Percentiles rank a stretch among this genome's conserved stretches.
Evolutionary conservation across 2,329 filamentous ascomycete species (phyloP).

Genomic region (Talaromyces sp.): DNA sequence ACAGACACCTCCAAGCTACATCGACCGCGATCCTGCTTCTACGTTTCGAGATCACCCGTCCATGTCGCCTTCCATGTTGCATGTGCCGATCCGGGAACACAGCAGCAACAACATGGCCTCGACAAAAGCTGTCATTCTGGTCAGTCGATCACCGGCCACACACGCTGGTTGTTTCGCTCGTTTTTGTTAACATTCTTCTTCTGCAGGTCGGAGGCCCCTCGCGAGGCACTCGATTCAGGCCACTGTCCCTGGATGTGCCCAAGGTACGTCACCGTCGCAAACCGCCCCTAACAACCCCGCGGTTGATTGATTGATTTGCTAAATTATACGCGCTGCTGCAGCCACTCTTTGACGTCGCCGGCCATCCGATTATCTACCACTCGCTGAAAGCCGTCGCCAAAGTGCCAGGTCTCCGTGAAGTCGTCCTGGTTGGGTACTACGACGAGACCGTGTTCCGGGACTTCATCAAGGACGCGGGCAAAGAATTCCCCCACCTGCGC

Average conservation of each 20-base stretch:
- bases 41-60: neutral
- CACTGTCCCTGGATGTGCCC: slow-evolving; percentile 89
- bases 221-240: slow-evolving; percentile 90
- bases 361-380: slow-evolving; percentile 97
- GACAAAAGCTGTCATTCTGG: slow-evolving; percentile 93
- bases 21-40: neutral
- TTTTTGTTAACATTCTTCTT: slow-evolving; percentile 2
- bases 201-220: slow-evolving; percentile 86
- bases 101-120: slow-evolving; percentile 44
- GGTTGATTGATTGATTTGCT: slow-evolving; percentile 8
- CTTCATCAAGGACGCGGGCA: slow-evolving; percentile 88
- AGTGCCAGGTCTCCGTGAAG: slow-evolving; percentile 88
- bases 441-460: slow-evolving; percentile 95
- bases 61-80: slow-evolving; percentile 31
- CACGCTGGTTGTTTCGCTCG: neutral
- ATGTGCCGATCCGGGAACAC: slow-evolving; percentile 42
- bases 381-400: slow-evolving; percentile 88
- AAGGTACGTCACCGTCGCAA: slow-evolving; percentile 60
- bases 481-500: slow-evolving; percentile 79
- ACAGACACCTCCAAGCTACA: neutral
- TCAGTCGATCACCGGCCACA: slow-evolving; percentile 39
- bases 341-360: slow-evolving; percentile 97
- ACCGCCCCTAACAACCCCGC: slow-evolving; percentile 14
- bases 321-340: slow-evolving; percentile 32
- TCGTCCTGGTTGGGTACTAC: slow-evolving; percentile 98